A percentile compares a stretch with the other conserved stretches of the same genome.
These are phyloP conservation scores for Echium plantagineum DNA, from an alignment of 257 asterid genomes.

Conservation along the genomic window DNA sequence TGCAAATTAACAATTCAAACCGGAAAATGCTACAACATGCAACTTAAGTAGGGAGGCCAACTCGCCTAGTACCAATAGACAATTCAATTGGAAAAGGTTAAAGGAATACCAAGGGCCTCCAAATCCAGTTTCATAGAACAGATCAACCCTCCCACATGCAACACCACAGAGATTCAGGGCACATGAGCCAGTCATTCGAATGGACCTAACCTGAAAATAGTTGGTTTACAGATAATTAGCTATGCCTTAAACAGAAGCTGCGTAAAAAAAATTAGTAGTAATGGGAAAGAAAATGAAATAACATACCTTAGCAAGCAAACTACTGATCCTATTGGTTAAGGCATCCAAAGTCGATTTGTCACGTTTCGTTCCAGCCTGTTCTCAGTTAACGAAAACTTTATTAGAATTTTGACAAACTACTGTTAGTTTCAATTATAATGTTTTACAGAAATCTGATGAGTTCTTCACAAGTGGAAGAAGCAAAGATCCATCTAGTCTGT, in stretches of 20 bases:
- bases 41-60: neutral
- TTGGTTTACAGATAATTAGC: slow-evolving; percentile 10
- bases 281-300: neutral
- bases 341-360: slow-evolving; percentile 57
- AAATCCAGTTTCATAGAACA: slow-evolving; percentile 62
- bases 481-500: too few species aligned
- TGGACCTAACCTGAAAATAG: slow-evolving; percentile 58
- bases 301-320: slow-evolving; percentile 65
- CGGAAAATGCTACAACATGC: neutral
- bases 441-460: too few species aligned
- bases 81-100: neutral
- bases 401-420: slow-evolving; percentile 2
- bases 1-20: slow-evolving; percentile 3
- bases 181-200: slow-evolving; percentile 85
- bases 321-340: slow-evolving; percentile 52
- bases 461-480: too few species aligned
- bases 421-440: too few species aligned
- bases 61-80: neutral
- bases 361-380: slow-evolving; percentile 72
- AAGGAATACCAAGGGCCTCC: slow-evolving; percentile 75
- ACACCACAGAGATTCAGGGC: slow-evolving; percentile 81
- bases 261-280: neutral
- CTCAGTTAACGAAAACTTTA: slow-evolving; percentile 11
- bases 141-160: slow-evolving; percentile 81
- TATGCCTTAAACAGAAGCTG: neutral